Base-by-base conservation (phyloP, 1,284 basidiomycete genomes). In the Amylostereum areolatum region DNA sequence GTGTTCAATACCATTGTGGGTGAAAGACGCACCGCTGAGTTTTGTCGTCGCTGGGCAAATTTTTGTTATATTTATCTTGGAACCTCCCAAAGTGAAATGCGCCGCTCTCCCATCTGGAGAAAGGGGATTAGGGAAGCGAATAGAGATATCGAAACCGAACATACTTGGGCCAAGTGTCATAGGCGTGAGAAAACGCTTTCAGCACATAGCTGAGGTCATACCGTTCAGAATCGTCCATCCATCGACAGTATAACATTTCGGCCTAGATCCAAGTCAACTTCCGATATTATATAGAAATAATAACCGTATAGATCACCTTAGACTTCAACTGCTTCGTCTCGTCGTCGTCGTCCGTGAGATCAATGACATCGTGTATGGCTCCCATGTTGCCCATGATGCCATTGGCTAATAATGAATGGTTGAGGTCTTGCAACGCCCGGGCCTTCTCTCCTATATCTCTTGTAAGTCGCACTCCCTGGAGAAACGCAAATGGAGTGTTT, bases 141-240 rank as follows among this genome's bases (percentile, higher is more conserved):
- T 30, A 29, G 27, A 49, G 29, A 39, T 11, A 24, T 54, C 34
- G 18, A 43, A 42, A 55, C 5, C 41, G 46, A 33, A 65, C 74
- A 50, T 55, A 89, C 89, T 77, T 74, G 10, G 74, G 69, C 50
- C 77, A 77, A 27, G 83, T 62, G 36, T 73, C 69, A 4, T 78
- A 72, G 1, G 84, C 85, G 30, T 77, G 68, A 25, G 71, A 65
- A 64, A 87, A 89, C 28, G 78, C 70, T 40, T 71, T 74, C 48
- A 82, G 73, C 10, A 96, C 81, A 7, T 80, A 71, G 37, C 78
- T 79, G 12, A 70, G 66, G n/a, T 89, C 87, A 60, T 84, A 89
- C 40, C 97, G 78, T 53, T 89, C 93, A 0, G 92, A 89, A 51
- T 97, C 94, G 47, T 87, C 81, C 78, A 94, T 90, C 90, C 97